phyloP scores from a whole-genome alignment of 192 early-diverging fungal genomes.

The Obelidium mucronatum region DNA sequence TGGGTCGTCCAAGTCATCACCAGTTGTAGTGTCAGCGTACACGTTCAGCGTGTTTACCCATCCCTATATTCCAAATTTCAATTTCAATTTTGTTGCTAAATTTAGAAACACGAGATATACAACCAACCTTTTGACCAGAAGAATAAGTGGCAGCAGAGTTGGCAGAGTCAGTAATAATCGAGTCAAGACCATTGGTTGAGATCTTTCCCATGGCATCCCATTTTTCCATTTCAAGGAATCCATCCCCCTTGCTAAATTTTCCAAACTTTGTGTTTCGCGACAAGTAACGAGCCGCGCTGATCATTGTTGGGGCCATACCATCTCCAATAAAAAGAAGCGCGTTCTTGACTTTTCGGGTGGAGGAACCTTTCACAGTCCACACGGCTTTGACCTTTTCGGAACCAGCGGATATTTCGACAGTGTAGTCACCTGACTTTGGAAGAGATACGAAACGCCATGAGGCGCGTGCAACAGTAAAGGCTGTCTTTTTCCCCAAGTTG shows the following conservation, averaged over 20 bases:
- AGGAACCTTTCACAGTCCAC: constrained; percentile 54
- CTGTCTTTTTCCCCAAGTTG: constrained; percentile 41
- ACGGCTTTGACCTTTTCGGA: constrained; percentile 53
- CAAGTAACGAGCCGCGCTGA: constrained; percentile 67
- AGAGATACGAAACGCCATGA: constrained; percentile 49
- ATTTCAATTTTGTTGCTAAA: neutral
- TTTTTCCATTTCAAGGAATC: constrained; percentile 45
- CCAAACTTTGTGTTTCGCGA: constrained; percentile 62
- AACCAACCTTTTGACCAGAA: constrained; percentile 47
- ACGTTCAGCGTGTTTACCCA: constrained; percentile 64
- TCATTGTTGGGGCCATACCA: constrained; percentile 67
- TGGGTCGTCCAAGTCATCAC: constrained; percentile 65
- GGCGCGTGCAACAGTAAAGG: constrained; percentile 51
- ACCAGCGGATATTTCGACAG: constrained; percentile 54
- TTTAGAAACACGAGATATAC: neutral
- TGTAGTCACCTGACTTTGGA: constrained; percentile 55
- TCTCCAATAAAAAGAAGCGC: constrained; percentile 71
- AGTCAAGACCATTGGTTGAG: constrained; percentile 69
- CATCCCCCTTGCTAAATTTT: constrained; percentile 59
- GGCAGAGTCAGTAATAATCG: constrained; percentile 74
- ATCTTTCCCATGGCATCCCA: constrained; percentile 51
- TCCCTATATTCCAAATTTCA: constrained; percentile 40
- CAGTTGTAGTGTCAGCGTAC: constrained; percentile 65
- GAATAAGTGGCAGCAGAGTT: constrained; percentile 72
- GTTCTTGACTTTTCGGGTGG: constrained; percentile 67